These are phyloP conservation scores for Crithidia bombi DNA, from an alignment of 208 protist genomes.

Conservation along the genomic window DNA sequence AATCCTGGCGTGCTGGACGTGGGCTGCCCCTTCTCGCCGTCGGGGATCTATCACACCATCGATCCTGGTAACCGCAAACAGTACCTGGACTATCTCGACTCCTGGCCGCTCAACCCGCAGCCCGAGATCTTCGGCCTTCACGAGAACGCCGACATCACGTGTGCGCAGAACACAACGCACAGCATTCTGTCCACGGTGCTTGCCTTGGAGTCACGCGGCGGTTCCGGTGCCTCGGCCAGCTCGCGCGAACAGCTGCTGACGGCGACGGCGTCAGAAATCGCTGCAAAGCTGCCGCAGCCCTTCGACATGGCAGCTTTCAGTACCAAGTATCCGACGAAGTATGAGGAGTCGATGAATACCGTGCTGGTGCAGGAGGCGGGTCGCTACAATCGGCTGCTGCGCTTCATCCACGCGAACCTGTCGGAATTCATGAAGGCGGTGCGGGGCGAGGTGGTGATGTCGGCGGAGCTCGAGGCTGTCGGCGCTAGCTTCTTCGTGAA, in stretches of 20 bases:
- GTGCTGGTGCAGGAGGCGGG: conserved; percentile 94
- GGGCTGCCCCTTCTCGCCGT: conserved; percentile 91
- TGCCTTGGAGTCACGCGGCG: conserved; percentile 77
- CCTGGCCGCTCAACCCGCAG: conserved; percentile 93
- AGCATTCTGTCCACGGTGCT: conserved; percentile 87
- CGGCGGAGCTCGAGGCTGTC: conserved; percentile 93
- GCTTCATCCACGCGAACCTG: conserved; percentile 87
- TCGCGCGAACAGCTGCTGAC: conserved; percentile 80
- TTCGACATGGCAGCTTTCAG: conserved; percentile 88
- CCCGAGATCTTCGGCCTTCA: conserved; percentile 97
- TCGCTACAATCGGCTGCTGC: conserved; percentile 95
- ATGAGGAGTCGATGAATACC: conserved; percentile 96
- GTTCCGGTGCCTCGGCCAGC: conserved; percentile 39
- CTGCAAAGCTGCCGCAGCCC: conserved; percentile 77
- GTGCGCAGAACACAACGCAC: conserved; percentile 85
- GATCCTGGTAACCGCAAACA: conserved; percentile 82
- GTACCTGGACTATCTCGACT: conserved; percentile 89
- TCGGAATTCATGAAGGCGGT: conserved; percentile 94
- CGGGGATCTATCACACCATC: conserved; percentile 89
- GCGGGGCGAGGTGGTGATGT: conserved; percentile 97
- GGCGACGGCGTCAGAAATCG: conserved; percentile 82
- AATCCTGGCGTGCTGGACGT: conserved; percentile 82
- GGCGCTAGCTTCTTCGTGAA: conserved; percentile 96
- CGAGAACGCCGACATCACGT: conserved; percentile 97
- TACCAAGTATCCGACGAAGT: conserved; percentile 90